A percentile compares a stretch with the other conserved stretches of the same genome.
phyloP scores from a whole-genome alignment of 139 green algal species.

The Yamagishiella unicocca region DNA sequence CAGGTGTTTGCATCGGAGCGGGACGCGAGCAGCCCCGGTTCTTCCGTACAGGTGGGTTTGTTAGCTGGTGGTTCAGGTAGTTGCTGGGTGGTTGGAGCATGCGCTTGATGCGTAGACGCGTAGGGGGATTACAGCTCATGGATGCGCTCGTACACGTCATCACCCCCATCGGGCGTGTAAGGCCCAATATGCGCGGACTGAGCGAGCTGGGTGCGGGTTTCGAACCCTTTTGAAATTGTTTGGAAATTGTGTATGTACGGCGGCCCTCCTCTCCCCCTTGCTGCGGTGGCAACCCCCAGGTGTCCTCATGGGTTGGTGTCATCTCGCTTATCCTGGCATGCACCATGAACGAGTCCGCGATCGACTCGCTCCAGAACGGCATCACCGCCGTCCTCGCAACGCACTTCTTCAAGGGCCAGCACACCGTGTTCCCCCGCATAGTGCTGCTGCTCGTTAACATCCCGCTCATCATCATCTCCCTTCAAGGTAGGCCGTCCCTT shows the following conservation, averaged over 20 bases:
- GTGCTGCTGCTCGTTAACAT: conserved; percentile 82
- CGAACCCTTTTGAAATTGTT: no score
- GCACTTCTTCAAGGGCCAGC: conserved; percentile 59
- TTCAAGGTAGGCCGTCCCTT: conserved; percentile 38
- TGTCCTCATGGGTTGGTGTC: conserved; percentile 67
- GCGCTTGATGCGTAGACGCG: no score
- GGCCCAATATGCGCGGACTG: no score
- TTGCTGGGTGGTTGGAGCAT: no score
- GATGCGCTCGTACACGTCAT: no score
- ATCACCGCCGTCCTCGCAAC: conserved; percentile 52
- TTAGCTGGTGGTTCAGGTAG: no score
- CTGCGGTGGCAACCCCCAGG: background rate
- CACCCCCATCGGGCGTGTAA: no score
- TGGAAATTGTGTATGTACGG: no score
- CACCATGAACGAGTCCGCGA: conserved; percentile 80
- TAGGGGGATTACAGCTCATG: no score
- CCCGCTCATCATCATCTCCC: conserved; percentile 74
- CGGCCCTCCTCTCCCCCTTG: background rate
- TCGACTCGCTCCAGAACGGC: conserved; percentile 81
- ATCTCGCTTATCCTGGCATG: conserved; percentile 72
- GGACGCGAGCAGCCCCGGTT: background rate
- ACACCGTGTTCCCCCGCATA: conserved; percentile 65
- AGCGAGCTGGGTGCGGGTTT: no score
- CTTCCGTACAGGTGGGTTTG: conserved; percentile 14
- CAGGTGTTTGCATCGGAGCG: conserved; percentile 16